Evolutionary conservation across 495 filamentous ascomycete genomes (phyloP), one percentile per base, ranked within the genome.

Genomic region (Talaromyces wortmannii): DNA sequence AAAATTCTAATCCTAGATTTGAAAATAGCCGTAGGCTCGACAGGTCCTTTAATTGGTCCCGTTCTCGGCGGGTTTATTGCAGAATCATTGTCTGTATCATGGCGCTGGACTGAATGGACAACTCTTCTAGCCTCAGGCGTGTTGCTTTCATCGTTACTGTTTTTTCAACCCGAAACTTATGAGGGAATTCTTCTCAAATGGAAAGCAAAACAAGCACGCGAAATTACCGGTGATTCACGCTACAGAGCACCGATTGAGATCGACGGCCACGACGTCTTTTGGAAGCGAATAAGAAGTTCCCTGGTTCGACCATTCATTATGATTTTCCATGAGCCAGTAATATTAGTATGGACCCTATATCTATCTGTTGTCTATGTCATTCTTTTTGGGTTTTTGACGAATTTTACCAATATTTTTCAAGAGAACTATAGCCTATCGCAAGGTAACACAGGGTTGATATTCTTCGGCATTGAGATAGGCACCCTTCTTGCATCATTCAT

Each of bases 121-220:
- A 13, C 36, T 42, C 36, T 42, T 7, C 36, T 42, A 7, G 7
- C 13, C 13, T 7, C 36, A 7, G 36, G 36, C 13, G 36, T 42
- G 13, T 7, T 42, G 7, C 13, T 42, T 13, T 42, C 13, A 7
- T 42, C 13, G 36, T 42, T 42, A 13, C 13, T 42, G 13, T 7
- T 13, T 1, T 76, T 73, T 50, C 59, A 74, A 2, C 78, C 71
- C 4, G 76, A 78, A 57, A 79, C 77, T 5, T 79, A 78, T 55
- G 65, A 70, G 4, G 75, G 76, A 0, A 55, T 74, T 7, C 63
- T 79, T 0, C 60, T 79, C 6, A 64, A 71, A 12, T 77, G 73
- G 73, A 77, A 77, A 55, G 75, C 74, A 2, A 54, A 61, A n/a
- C 64, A 71, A 12, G 67, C 79, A 13, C 71, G 79, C 3, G 63